These are phyloP conservation scores for Suhomyces panamericanus DNA, from an alignment of 1,139 yeast species.

Conservation along the genomic window DNA sequence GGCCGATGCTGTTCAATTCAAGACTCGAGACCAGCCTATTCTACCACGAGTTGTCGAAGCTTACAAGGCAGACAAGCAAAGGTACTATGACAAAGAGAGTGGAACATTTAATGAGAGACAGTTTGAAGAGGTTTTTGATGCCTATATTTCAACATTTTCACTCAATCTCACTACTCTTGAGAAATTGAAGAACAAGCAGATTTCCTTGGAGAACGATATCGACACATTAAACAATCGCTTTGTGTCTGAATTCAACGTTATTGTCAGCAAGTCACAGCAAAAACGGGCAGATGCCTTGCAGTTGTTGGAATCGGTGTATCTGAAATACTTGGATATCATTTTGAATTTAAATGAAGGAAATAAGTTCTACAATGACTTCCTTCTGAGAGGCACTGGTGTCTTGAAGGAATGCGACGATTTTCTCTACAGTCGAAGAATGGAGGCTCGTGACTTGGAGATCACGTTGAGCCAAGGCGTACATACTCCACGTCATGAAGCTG, in stretches of 20 bases:
- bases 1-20: constrained; percentile 43
- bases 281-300: constrained; percentile 54
- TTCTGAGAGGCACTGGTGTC: constrained; percentile 49
- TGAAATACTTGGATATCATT: constrained; percentile 55
- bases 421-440: constrained; percentile 53
- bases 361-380: constrained; percentile 66
- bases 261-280: constrained; percentile 26
- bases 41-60: constrained; percentile 50
- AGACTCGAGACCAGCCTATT: constrained; percentile 48
- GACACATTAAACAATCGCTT: constrained; percentile 43
- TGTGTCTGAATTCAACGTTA: constrained; percentile 18
- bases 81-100: constrained; percentile 15
- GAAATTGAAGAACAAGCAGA: constrained; percentile 42
- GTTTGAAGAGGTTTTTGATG: constrained; percentile 36
- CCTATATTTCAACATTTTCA: constrained; percentile 43
- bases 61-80: constrained; percentile 27
- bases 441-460: constrained; percentile 50
- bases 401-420: constrained; percentile 54
- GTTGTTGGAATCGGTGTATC: constrained; percentile 52
- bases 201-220: constrained; percentile 43
- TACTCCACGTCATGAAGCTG: not conserved
- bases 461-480: not conserved
- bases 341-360: constrained; percentile 68
- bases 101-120: constrained; percentile 26
- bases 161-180: constrained; percentile 42